Conservation (phyloP, 495 filamentous ascomycete species). For the Rostrohypoxylon terebratum region DNA sequence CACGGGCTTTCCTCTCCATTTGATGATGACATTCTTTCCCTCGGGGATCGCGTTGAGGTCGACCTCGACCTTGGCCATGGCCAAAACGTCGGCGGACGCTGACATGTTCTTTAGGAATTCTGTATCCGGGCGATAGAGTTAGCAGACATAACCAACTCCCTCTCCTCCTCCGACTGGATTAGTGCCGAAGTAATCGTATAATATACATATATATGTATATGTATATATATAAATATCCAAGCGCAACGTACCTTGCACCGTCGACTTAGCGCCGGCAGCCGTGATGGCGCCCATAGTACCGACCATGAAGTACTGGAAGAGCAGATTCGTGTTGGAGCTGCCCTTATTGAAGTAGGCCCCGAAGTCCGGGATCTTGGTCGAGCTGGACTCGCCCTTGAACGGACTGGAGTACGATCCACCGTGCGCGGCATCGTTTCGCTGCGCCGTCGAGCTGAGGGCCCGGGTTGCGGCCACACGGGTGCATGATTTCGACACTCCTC, state of each 20-base stretch:
- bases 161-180: background rate
- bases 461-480: constrained; percentile 53
- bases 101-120: constrained; percentile 99
- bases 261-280: constrained; percentile 94
- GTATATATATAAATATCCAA: background rate
- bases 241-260: constrained; percentile 84
- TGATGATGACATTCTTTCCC: constrained; percentile 99
- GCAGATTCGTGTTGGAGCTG: constrained; percentile 74
- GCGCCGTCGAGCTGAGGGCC: constrained; percentile 60
- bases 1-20: constrained; percentile 99
- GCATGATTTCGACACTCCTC: constrained; percentile 52
- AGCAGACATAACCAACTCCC: background rate
- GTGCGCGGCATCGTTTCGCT: constrained; percentile 49
- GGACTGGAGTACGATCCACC: constrained; percentile 60
- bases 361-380: constrained; percentile 85
- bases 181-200: background rate
- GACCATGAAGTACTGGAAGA: constrained; percentile 98
- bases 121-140: constrained; percentile 53
- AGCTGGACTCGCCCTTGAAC: constrained; percentile 71
- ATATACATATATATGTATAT: background rate
- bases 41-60: constrained; percentile 91
- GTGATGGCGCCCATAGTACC: constrained; percentile 91
- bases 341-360: constrained; percentile 82
- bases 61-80: constrained; percentile 99
- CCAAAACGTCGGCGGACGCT: constrained; percentile 97